Evolutionary conservation across 768 basidiomycete genomes (phyloP), one percentile per base, ranked within the genome.

Genomic region (Austroboletus eburneus): DNA sequence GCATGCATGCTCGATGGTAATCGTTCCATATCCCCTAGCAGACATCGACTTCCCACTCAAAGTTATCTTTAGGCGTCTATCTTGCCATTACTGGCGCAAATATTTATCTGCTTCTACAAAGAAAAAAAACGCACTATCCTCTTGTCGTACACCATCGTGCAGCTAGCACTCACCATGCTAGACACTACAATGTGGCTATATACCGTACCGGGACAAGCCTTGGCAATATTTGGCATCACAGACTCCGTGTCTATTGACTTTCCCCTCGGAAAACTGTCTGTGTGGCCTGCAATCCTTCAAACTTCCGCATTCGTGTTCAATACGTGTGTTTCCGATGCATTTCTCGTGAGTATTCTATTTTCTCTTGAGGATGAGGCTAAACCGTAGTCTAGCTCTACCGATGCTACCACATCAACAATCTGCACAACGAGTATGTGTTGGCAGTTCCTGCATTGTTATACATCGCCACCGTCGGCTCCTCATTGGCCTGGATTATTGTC

Each of bases 361-460:
- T 10, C 7, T 12, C 27, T 27, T 8, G 1, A 3, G 3, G 1
- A 1, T 9, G 3, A 12, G 7, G 9, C 44, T 55, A 23, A 55
- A 18, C 6, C 12, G 1, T 6, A 16, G 13, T 9, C 9, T n/a
- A 47, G 59, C 49, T 60, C 24, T 60, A 60, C 20, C 59, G 60
- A 9, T 62, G 54, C 23, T 46, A 62, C n/a, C n/a, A 27, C 29
- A 21, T 60, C 37, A 46, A 62, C 30, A 59, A 53, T 33, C 48
- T 42, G 51, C 50, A 23, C 7, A 27, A 27, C 12, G 12, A 12
- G 27, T 27, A 27, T 27, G 27, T 12, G 12, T 27, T 27, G 12
- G 30, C 22, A 5, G 1, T 39, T 1, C 53, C 59, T 2, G 25
- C 13, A 7, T 1, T 50, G 3, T 17, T 60, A 18, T 60, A 62